Conservation (phyloP, 371 early-diverging fungal species). For the Rhizopus delemar region DNA sequence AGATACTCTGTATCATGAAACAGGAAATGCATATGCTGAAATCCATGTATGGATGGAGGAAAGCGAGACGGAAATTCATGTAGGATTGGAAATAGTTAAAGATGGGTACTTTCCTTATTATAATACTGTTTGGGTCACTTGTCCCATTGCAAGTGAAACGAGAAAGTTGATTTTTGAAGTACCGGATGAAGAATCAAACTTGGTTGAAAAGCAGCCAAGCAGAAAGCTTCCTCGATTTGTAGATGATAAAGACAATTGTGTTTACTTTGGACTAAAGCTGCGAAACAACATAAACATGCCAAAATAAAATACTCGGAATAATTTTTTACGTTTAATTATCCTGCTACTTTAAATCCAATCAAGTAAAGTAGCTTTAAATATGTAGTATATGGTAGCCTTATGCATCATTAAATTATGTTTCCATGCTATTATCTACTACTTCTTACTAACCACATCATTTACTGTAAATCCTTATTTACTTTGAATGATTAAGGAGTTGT, state of each 20-base stretch:
- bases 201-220: background rate
- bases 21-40: slow-evolving; percentile 35
- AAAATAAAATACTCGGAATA: no score
- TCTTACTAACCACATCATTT: no score
- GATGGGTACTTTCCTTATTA: slow-evolving; percentile 45
- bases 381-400: no score
- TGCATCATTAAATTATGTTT: no score
- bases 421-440: no score
- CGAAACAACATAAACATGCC: background rate
- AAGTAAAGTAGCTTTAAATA: no score
- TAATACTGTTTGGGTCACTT: slow-evolving; percentile 40
- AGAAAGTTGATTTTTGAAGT: slow-evolving; percentile 33
- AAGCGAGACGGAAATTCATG: slow-evolving; percentile 25
- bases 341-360: no score
- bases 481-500: no score
- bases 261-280: slow-evolving; percentile 9
- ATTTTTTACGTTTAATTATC: no score
- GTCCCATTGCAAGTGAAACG: slow-evolving; percentile 47
- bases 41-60: slow-evolving; percentile 35
- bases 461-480: no score
- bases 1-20: slow-evolving; percentile 36
- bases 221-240: background rate
- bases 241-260: slow-evolving; percentile 3
- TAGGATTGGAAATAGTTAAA: slow-evolving; percentile 33
- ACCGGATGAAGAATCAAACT: background rate